Base-by-base conservation (phyloP, 1,284 basidiomycete species). In the Leccinum griseonigrum region DNA sequence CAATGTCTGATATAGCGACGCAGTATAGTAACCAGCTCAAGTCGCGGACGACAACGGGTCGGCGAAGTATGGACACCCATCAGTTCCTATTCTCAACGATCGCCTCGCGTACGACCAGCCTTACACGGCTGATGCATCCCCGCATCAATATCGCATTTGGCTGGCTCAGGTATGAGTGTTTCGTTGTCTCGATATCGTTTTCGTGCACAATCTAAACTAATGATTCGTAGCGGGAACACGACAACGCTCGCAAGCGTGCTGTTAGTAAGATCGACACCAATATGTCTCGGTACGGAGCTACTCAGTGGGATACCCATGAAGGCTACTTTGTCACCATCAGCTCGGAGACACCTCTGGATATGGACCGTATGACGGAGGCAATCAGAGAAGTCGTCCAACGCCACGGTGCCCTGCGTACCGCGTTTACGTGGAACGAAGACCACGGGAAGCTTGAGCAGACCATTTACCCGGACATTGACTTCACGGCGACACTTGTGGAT, bases 141-240 rank as follows among this genome's bases (percentile, higher is more conserved):
- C 72, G 1, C 69, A 74, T 48, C 72, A 71, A 36, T 74, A 74
- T 53, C 71, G 69, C 4, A 74, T 71, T 32, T 71, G 70, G 72
- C 57, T 71, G 31, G 71, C 70, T 29, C 69, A 71, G 64, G 70
- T 74, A 59, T 18, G 66, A 4, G 66, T 65, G 9, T 64, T 64
- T 38, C 36, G 13, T 8, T 14, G 14, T 38, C 36, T 38, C 7
- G 7, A 38, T 16, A 38, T 38, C 36, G 36, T 38, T 38, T 14
- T 38, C 14, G 36, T 38, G 36, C 36, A 38, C 36, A 38, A 8
- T 38, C 14, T 38, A 16, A 16, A 38, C 36, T 3, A 43, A 43
- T 9, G 2, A 43, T n/a, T n/a, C 3, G 18, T 53, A 70, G 69
- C 67, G 60, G 16, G 69, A 71, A 22, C 62, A 48, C 18, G 67